Base-by-base conservation (phyloP, 2,329 filamentous ascomycete species). In the Rhytidhysteron rufulum region DNA sequence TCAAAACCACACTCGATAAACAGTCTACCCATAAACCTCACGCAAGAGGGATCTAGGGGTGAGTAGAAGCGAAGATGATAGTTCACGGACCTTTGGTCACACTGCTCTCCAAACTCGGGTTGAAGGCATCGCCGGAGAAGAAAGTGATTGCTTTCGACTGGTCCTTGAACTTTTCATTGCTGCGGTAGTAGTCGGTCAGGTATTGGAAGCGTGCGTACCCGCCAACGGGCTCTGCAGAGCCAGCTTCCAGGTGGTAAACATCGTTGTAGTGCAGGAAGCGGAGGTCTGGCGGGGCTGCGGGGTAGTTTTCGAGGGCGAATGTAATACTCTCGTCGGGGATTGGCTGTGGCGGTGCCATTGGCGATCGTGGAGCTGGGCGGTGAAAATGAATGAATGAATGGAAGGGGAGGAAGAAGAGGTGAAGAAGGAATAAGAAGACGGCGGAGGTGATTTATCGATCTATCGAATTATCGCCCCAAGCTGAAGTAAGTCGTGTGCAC, bases 41-140 rank as follows among this genome's bases (percentile, higher is more conserved):
- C 9, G 18, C 9, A 29, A 30, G 24, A 7, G 25, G 19, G 20
- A 33, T 19, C 6, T 19, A 21, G 21, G 17, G 20, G 9, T 24
- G 29, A 9, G n/a, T n/a, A 10, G 18, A 24, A 11, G 22, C 22
- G 34, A 33, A 39, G 36, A 9, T 22, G 27, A 39, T 29, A 20
- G 16, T 18, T 25, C 21, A 41, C 34, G 49, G 60, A 74, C 87
- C 89, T 69, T 95, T 95, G 3, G 89, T 95, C 24, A 95, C 82
- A 15, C 85, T 86, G 55, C 85, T 91, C 66, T 95, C 89, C 43
- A 95, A 69, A 54, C 86, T 91, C 0, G 90, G 89, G 60, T 95
- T 95, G 67, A 93, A 96, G 8, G 85, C 88, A 74, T 95, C 90
- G 27, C 89, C 89, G 3, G 88, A 95, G 66, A 95, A 96, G 51